Evolutionary conservation across 305 asterid genomes (phyloP).

Genomic region (Fraxinus greggii): DNA sequence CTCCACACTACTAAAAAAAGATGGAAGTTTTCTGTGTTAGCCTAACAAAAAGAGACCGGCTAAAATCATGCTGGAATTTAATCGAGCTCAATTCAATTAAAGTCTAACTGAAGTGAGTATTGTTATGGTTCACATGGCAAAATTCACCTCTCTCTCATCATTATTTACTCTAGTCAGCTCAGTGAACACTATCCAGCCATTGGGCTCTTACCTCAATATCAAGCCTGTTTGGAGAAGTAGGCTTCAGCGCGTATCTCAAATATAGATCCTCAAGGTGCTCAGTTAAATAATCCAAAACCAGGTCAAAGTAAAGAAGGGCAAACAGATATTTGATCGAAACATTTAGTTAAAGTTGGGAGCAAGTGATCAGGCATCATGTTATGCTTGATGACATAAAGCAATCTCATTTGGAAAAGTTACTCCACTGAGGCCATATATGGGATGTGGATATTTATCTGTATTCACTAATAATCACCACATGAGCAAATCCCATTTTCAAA

Average conservation of each 20-base stretch:
- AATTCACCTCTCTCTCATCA: neutral
- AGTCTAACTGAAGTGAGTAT: neutral
- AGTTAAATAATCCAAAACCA: no score
- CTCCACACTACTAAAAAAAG: neutral
- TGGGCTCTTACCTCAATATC: neutral
- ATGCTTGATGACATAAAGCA: neutral
- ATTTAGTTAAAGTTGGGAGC: no score
- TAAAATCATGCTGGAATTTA: neutral
- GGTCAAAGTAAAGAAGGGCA: no score
- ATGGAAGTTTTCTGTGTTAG: neutral
- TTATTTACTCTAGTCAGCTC: neutral
- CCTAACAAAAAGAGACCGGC: neutral
- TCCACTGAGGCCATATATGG: neutral
- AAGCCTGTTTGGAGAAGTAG: no score
- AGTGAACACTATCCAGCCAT: neutral
- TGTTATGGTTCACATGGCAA: neutral
- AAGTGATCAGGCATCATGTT: no score
- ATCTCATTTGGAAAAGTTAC: neutral
- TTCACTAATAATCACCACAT: conserved; percentile 83
- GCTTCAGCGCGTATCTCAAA: no score
- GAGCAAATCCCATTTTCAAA: conserved; percentile 71
- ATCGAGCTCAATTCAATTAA: neutral
- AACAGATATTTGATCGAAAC: no score
- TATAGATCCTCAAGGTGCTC: no score
- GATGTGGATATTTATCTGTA: neutral